Conservation (phyloP, 2,329 filamentous ascomycete species). For the Cladosporium sp. region DNA sequence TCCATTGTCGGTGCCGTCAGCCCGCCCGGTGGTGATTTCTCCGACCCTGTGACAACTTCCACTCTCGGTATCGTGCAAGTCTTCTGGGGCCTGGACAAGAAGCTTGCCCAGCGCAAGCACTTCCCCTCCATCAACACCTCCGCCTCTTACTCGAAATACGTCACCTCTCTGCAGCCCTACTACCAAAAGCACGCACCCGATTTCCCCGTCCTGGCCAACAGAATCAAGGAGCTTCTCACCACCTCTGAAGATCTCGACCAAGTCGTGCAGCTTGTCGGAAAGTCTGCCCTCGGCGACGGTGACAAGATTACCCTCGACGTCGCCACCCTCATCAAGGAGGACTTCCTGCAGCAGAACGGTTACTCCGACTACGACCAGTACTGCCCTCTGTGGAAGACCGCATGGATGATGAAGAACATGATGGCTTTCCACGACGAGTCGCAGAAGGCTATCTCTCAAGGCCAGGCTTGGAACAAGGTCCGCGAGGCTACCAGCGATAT, state of each 20-base stretch:
- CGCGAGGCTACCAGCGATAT: conserved; percentile 85
- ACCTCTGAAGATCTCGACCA: conserved; percentile 97
- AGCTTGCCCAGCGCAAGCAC: conserved; percentile 97
- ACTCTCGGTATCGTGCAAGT: conserved; percentile 98
- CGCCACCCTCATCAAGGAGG: conserved; percentile 88
- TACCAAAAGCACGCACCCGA: conserved; percentile 93
- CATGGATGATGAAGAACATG: conserved; percentile 99
- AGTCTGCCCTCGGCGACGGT: conserved; percentile 88
- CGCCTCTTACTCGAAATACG: conserved; percentile 96
- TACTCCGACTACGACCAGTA: conserved; percentile 99
- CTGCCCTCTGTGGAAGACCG: conserved; percentile 98
- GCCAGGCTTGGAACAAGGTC: conserved; percentile 88
- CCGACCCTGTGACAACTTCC: conserved; percentile 89
- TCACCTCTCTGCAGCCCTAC: conserved; percentile 78
- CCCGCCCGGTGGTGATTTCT: conserved; percentile 97
- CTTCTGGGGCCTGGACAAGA: conserved; percentile 99
- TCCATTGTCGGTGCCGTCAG: conserved; percentile 97
- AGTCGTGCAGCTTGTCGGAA: conserved; percentile 96
- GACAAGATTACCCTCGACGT: conserved; percentile 99
- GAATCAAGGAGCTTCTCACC: conserved; percentile 87
- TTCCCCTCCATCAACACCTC: conserved; percentile 98
- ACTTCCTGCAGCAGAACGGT: conserved; percentile 98
- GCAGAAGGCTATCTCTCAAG: conserved; percentile 89
- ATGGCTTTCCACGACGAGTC: conserved; percentile 97
- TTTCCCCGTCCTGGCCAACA: conserved; percentile 87